A percentile compares a stretch with the other conserved stretches of the same genome.
These are phyloP conservation scores for Arxiozyma telluris DNA, from an alignment of 1,139 yeast species.

Conservation along the genomic window DNA sequence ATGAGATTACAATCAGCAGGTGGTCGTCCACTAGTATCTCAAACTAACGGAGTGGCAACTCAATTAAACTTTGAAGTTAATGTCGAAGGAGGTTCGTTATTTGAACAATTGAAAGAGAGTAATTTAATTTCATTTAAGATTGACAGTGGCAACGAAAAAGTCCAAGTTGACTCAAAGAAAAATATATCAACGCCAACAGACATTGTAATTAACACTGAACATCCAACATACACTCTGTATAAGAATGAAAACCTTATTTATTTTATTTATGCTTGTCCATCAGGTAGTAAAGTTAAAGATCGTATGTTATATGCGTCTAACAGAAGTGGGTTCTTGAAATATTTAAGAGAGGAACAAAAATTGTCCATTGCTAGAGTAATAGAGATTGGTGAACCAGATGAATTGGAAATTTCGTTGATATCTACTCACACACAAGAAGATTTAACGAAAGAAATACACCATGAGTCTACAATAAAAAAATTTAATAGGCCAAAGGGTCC, in stretches of 20 bases:
- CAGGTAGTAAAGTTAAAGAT: slow-evolving; percentile 80
- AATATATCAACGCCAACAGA: slow-evolving; percentile 22
- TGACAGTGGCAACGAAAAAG: slow-evolving; percentile 33
- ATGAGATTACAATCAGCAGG: slow-evolving; percentile 13
- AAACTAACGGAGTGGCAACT: slow-evolving; percentile 23
- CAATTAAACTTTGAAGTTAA: slow-evolving; percentile 29
- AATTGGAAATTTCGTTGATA: slow-evolving; percentile 41
- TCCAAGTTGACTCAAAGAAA: slow-evolving; percentile 23
- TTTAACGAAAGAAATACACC: slow-evolving; percentile 10
- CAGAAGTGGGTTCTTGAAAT: slow-evolving; percentile 55
- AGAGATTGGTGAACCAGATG: slow-evolving; percentile 64
- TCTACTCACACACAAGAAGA: slow-evolving; percentile 14
- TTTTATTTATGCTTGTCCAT: slow-evolving; percentile 83
- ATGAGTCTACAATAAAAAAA: slow-evolving; percentile 23
- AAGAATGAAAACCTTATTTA: slow-evolving; percentile 18
- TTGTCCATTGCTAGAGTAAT: slow-evolving; percentile 37
- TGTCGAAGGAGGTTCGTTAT: slow-evolving; percentile 15
- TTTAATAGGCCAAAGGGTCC: slow-evolving; percentile 53
- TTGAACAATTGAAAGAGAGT: slow-evolving; percentile 17
- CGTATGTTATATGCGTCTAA: slow-evolving; percentile 89
- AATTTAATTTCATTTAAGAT: slow-evolving; percentile 32
- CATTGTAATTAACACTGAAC: slow-evolving; percentile 32
- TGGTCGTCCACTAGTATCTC: slow-evolving; percentile 23
- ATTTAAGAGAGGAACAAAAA: slow-evolving; percentile 35
- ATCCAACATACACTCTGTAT: slow-evolving; percentile 56